These are phyloP conservation scores for Ambrosia artemisiifolia DNA, from an alignment of 129 eudicot species.

Conservation along the genomic window DNA sequence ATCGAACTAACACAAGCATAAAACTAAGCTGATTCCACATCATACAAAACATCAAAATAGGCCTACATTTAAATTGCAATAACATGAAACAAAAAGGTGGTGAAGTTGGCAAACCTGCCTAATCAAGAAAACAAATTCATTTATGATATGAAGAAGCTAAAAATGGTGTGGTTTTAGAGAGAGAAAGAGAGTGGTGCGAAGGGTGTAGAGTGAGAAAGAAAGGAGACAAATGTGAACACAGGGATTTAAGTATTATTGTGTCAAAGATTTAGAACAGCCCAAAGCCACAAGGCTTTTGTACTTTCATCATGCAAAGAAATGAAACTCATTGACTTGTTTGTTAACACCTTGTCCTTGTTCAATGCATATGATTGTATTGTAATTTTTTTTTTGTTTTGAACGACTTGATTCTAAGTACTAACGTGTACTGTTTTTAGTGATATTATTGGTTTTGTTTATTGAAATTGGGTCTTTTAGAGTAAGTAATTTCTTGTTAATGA, in stretches of 20 bases:
- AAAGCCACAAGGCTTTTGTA: constrained; percentile 39
- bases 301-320: not conserved
- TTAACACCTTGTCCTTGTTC: no score
- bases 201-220: constrained; percentile 28
- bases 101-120: constrained; percentile 45
- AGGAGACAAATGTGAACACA: constrained; percentile 41
- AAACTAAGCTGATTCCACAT: constrained; percentile 23
- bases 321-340: no score
- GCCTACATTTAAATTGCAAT: constrained; percentile 32
- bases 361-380: no score
- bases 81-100: constrained; percentile 23
- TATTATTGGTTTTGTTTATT: no score
- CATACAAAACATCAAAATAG: constrained; percentile 22
- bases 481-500: no score
- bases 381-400: no score
- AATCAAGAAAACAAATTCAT: constrained; percentile 33
- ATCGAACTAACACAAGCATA: constrained; percentile 1
- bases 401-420: no score
- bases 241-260: constrained; percentile 47
- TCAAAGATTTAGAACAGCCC: constrained; percentile 27
- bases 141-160: constrained; percentile 32
- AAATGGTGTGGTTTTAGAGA: constrained; percentile 30
- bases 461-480: no score
- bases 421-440: no score
- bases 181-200: constrained; percentile 12